Evolutionary conservation across 306 rosid genomes (phyloP), one percentile per base, ranked within the genome.

Genomic region (Prunus fruticosa): DNA sequence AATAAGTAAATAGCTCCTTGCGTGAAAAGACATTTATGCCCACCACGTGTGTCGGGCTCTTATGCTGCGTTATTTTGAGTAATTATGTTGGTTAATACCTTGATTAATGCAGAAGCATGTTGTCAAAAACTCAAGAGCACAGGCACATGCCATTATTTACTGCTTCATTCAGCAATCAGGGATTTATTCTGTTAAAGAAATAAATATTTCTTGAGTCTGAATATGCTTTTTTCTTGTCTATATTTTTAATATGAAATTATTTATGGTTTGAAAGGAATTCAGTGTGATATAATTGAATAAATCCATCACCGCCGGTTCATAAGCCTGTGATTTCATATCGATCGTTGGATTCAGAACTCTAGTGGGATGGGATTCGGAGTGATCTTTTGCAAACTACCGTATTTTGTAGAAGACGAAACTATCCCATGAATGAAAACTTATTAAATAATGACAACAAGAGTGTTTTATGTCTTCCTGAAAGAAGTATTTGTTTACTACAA

Each of bases 1-100:
- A 82, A 80, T 83, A 66, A 76, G 82, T 85, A 86, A 81, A 72
- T 76, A 9, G 0, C 49, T 6, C 32, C 19, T 1, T 7, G 3
- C 3, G 0, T 0, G 64, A 45, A 84, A 80, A 84, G 84, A 82
- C 91, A 1, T 20, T 58, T 43, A 54, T 84, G 13, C 87, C 95
- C 91, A 52, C 89, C 88, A 84, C 88, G 87, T 87, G 87, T 87
- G 79, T 56, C 52, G 11, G 6, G 22, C 6, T 32, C 2, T 1
- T 41, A 34, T 8, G 64, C 22, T 14, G 49, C n/a, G 45, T 65
- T 41, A 5, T 67, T 76, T 1, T 1, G 13, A 45, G 73, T 71
- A 28, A 51, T 68, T 77, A 58, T 28, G 63, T 76, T 67, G 46
- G 43, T 68, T 74, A 67, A 62, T 69, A 58, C 25, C 53, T 54